Conservation (phyloP, 2,329 filamentous ascomycete genomes). For the Pseudodiploospora longispora region DNA sequence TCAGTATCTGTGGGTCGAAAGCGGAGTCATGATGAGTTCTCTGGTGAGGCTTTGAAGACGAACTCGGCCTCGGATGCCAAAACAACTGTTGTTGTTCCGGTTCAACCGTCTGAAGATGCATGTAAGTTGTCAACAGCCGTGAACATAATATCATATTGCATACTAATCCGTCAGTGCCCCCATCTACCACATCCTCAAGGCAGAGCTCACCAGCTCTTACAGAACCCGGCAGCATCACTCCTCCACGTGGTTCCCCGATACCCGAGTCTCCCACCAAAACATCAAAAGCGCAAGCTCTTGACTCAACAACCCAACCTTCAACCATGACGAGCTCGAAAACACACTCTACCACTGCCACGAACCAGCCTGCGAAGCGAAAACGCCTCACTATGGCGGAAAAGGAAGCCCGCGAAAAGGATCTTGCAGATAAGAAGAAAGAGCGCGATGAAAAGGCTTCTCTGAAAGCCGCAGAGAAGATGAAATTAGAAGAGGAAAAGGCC, state of each 20-base stretch:
- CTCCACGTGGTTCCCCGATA: conserved; percentile 28
- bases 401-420: conserved; percentile 19
- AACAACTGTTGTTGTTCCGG: conserved; percentile 7
- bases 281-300: conserved; percentile 3
- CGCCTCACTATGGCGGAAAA: conserved; percentile 30
- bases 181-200: conserved; percentile 16
- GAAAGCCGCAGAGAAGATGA: conserved; percentile 30
- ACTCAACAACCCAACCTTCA: conserved; percentile 13
- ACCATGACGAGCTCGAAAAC: conserved; percentile 13
- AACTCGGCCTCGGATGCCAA: conserved; percentile 15
- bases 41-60: conserved; percentile 22
- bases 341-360: conserved; percentile 7
- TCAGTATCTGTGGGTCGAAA: conserved; percentile 35
- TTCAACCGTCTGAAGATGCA: conserved; percentile 14
- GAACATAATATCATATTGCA: too few species aligned
- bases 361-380: conserved; percentile 33
- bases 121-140: conserved; percentile 13
- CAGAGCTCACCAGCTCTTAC: conserved; percentile 27
- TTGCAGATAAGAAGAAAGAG: conserved; percentile 26
- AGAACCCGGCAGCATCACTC: conserved; percentile 34
- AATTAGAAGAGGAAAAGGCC: conserved; percentile 31
- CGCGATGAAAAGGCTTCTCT: conserved; percentile 26
- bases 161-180: conserved; percentile 10
- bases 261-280: conserved; percentile 24
- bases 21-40: conserved; percentile 38